Conservation (phyloP, 257 asterid genomes). For the Rhazya stricta region DNA sequence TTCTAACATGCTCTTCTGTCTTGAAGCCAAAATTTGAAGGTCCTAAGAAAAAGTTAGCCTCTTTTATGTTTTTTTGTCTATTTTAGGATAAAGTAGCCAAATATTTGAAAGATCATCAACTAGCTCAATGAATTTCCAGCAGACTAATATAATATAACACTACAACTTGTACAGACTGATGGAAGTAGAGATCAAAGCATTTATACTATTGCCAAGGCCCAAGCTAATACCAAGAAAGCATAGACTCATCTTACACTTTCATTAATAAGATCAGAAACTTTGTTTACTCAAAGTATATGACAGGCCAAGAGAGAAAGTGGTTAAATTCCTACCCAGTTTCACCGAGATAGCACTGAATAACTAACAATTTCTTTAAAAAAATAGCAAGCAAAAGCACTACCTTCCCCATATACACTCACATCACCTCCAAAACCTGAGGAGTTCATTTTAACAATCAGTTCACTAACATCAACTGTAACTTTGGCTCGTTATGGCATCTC, state of each 20-base stretch:
- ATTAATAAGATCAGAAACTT: too few relatives aligned
- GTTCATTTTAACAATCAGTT: too few relatives aligned
- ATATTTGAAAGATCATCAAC: not conserved
- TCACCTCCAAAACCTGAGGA: not conserved
- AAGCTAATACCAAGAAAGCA: not conserved
- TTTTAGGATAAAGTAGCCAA: not conserved
- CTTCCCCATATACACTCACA: not conserved
- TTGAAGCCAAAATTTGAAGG: not conserved
- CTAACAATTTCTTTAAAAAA: not conserved
- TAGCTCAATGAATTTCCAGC: not conserved
- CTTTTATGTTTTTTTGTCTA: not conserved
- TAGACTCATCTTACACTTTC: too few relatives aligned
- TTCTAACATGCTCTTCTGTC: not conserved
- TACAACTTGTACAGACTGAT: not conserved
- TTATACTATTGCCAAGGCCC: not conserved
- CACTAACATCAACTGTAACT: not conserved
- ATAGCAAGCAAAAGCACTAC: not conserved
- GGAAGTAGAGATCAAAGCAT: not conserved
- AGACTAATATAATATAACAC: not conserved
- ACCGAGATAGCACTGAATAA: not conserved
- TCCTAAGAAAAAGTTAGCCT: not conserved
- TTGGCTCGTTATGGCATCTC: not conserved
- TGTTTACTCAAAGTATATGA: not conserved
- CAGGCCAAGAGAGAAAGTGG: not conserved
- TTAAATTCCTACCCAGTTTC: not conserved